Conservation (phyloP, 169 alveolate species). For the Cyclospora cayetanensis region DNA sequence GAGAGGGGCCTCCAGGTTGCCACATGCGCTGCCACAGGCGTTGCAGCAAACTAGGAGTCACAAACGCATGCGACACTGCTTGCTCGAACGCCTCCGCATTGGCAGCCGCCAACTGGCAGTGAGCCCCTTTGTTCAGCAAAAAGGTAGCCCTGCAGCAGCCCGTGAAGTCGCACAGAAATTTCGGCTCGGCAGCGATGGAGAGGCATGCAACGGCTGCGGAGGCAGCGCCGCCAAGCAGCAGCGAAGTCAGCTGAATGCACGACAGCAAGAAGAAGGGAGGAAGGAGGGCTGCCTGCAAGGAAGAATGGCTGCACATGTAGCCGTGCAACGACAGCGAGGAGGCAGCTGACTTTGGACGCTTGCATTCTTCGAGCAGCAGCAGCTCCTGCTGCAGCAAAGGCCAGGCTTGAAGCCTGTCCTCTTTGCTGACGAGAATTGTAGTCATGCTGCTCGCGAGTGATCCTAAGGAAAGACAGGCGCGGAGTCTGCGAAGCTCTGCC, state of each 20-base stretch:
- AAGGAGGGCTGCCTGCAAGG: too few relatives aligned
- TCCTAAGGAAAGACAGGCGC: background rate
- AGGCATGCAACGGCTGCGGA: background rate
- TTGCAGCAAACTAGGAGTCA: background rate
- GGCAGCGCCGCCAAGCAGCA: background rate
- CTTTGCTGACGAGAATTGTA: background rate
- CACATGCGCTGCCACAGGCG: constrained; percentile 9
- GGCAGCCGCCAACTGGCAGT: constrained; percentile 13
- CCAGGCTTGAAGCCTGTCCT: background rate
- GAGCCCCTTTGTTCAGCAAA: constrained; percentile 1
- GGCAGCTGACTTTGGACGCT: background rate
- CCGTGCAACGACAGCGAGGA: background rate
- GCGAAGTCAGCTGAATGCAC: too few relatives aligned
- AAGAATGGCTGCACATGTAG: too few relatives aligned
- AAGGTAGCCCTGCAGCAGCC: constrained; percentile 9
- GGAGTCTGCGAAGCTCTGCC: background rate
- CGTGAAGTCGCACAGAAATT: too few relatives aligned
- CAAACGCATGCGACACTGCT: background rate
- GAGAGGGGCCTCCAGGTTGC: background rate
- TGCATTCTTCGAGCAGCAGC: constrained; percentile 3
- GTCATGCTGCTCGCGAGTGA: background rate
- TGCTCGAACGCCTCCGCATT: background rate
- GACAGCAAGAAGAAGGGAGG: too few relatives aligned
- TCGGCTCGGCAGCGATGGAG: too few relatives aligned
- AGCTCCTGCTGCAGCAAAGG: constrained; percentile 11